Evolutionary conservation across 2,329 filamentous ascomycete genomes (phyloP).

Genomic region (Colletotrichum eremochloae): DNA sequence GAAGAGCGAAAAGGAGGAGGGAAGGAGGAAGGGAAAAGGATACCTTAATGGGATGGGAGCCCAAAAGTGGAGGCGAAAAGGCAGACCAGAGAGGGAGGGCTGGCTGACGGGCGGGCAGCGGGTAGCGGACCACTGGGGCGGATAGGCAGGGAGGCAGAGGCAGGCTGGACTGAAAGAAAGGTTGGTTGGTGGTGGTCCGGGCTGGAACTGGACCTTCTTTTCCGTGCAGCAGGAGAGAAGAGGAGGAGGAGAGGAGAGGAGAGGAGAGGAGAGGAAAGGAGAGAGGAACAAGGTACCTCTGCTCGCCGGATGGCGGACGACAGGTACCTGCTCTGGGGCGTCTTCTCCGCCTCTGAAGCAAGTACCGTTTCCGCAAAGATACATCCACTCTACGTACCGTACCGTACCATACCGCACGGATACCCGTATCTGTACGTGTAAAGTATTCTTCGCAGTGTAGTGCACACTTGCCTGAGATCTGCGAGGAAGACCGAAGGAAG

Average conservation of each 20-base stretch:
- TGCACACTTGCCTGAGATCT: not conserved
- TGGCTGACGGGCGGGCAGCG: constrained; percentile 14
- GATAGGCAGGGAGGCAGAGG: constrained; percentile 7
- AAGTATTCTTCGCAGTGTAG: not conserved
- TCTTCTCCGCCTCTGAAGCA: not conserved
- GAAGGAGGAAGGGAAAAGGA: constrained; percentile 35
- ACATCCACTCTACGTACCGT: not conserved
- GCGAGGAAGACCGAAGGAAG: not conserved
- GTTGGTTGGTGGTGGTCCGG: not conserved
- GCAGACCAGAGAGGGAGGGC: constrained; percentile 13
- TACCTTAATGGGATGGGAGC: constrained; percentile 42
- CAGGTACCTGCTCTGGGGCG: constrained; percentile 3
- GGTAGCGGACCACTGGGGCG: constrained; percentile 36
- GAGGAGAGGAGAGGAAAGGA: too few species aligned
- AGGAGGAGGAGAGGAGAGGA: too few species aligned
- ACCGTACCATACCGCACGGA: not conserved
- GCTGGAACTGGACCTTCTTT: not conserved
- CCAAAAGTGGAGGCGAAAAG: constrained; percentile 42
- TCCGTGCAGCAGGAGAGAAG: not conserved
- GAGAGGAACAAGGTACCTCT: not conserved
- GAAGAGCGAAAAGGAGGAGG: constrained; percentile 18
- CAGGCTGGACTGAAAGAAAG: not conserved
- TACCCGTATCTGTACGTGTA: not conserved
- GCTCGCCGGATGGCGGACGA: not conserved
- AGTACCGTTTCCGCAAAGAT: not conserved